These are phyloP conservation scores for Geum urbanum DNA, from an alignment of 306 rosid species.

Conservation along the genomic window DNA sequence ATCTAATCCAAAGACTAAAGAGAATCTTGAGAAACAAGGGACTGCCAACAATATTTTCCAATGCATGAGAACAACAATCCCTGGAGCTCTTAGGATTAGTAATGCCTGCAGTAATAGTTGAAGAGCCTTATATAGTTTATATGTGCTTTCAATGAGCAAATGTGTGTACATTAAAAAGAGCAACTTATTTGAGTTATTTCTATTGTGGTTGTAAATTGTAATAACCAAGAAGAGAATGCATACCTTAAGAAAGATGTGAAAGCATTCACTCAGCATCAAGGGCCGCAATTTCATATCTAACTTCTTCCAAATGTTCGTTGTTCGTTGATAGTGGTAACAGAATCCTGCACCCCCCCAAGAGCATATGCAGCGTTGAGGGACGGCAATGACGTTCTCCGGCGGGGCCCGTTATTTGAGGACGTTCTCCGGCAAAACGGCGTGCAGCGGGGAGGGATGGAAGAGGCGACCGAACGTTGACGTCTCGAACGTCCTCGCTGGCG, in stretches of 20 bases:
- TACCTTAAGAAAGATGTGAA: not conserved
- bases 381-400: no score
- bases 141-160: not conserved
- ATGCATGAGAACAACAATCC: not conserved
- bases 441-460: no score
- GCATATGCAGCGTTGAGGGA: no score
- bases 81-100: not conserved
- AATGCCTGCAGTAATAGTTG: not conserved
- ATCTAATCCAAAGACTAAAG: not conserved
- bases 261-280: constrained; percentile 59
- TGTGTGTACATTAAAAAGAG: not conserved
- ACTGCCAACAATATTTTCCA: no score
- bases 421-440: no score
- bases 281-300: constrained; percentile 91
- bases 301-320: constrained; percentile 86
- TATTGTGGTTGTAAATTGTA: not conserved
- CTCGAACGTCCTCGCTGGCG: no score
- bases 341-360: constrained; percentile 89
- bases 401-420: no score
- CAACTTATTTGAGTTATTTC: not conserved
- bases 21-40: not conserved
- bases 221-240: not conserved
- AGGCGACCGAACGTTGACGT: no score
- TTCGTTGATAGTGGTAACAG: constrained; percentile 73
- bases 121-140: not conserved